Base-by-base conservation (phyloP, 169 alveolate genomes). In the Plasmodium gonderi region DNA sequence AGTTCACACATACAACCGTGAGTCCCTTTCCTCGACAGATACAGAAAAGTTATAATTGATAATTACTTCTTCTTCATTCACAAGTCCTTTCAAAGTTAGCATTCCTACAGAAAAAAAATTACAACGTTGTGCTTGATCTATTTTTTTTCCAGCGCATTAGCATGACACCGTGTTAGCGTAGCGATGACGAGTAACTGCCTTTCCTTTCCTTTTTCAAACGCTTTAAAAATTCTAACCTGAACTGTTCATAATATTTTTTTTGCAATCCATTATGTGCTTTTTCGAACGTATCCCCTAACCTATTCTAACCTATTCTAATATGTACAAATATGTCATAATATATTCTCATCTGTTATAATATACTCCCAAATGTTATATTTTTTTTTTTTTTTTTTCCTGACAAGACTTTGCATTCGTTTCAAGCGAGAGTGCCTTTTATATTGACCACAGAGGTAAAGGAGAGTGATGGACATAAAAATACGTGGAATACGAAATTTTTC, bases 1-100 rank as follows among this genome's bases (percentile, higher is more conserved):
- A 8, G n/a, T 6, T 33, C 33, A 33, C 17, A 14, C 8, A 20
- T 33, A 54, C 33, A 11, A 54, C 17, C 72, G 72, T 54, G 4
- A 33, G 17, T 36, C 23, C 14, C 54, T 54, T 42, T 26, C 45
- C 51, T 20, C 60, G 9, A 29, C 76, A 82, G 91, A 26, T 82
- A 82, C 60, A 69, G 60, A 51, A 82, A 82, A 45, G 76, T 68
- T n/a, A 26, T 69, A 14, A 38, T 40, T 49, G 91, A 82, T 54
- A 79, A 82, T 20, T 82, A 82, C 82, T 82, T 68, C 60, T 82
- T 82, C 76, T 82, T 82, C 64, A 82, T 82, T 17, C 91, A 72
- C 38, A 82, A 82, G 40, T 82, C 91, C n/a, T 82, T 82, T 69
- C 91, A 82, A 82, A 82, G 91, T 82, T 20, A 82, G 91, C 31